A percentile compares a stretch with the other conserved stretches of the same genome.
phyloP scores from a whole-genome alignment of 2,329 filamentous ascomycete species.

The Drechslerella stenobrocha region DNA sequence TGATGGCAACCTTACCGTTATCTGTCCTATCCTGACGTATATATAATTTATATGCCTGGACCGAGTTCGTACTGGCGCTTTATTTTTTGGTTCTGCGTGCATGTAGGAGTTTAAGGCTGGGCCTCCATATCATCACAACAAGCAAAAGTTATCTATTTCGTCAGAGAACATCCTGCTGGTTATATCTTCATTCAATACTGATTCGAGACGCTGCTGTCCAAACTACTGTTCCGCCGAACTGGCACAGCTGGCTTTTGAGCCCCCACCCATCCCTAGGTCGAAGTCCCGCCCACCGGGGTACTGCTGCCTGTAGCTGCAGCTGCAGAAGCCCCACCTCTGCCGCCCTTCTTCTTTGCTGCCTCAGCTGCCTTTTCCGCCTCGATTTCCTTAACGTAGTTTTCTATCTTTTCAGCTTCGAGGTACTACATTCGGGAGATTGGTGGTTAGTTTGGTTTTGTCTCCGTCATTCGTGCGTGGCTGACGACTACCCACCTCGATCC shows the following conservation, averaged over 20 bases:
- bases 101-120: background rate
- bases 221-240: background rate
- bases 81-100: background rate
- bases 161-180: background rate
- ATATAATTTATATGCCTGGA: background rate
- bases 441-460: constrained; percentile 1
- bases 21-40: background rate
- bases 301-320: constrained; percentile 56
- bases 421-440: constrained; percentile 59
- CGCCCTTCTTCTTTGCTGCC: constrained; percentile 93
- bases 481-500: constrained; percentile 64
- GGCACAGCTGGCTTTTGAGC: constrained; percentile 11
- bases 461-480: background rate
- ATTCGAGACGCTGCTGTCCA: background rate
- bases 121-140: too few species aligned
- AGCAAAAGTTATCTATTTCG: background rate
- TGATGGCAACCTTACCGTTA: too few species aligned
- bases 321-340: constrained; percentile 58
- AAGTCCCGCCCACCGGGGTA: constrained; percentile 50
- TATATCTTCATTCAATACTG: constrained; percentile 8
- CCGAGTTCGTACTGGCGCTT: background rate
- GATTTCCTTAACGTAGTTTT: constrained; percentile 96
- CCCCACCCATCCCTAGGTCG: constrained; percentile 7
- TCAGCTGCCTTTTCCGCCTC: constrained; percentile 99
- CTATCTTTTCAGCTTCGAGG: constrained; percentile 92